Percentiles rank a stretch among this genome's conserved stretches.
These are phyloP conservation scores for Lobosporangium transversale DNA, from an alignment of 192 early-diverging fungal genomes.

Conservation along the genomic window DNA sequence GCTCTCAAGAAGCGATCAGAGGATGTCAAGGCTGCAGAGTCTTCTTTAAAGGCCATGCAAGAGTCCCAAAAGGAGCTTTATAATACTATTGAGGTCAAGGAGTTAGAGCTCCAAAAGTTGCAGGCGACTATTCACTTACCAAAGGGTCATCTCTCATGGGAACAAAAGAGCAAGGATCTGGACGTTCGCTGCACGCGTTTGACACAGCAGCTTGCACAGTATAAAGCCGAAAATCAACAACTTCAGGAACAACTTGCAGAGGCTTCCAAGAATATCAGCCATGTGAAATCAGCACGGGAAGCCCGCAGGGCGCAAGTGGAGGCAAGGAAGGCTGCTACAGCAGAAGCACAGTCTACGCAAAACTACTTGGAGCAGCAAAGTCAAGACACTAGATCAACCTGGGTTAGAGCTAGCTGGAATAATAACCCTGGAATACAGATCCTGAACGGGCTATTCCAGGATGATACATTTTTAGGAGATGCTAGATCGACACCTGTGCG, in stretches of 20 bases:
- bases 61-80: conserved; percentile 18
- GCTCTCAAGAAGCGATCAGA: conserved; percentile 22
- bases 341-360: neutral
- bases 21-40: conserved; percentile 31
- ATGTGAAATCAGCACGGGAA: conserved; percentile 19
- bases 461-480: neutral
- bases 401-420: conserved; percentile 30
- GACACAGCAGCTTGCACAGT: conserved; percentile 26
- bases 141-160: conserved; percentile 25
- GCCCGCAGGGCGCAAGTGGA: conserved; percentile 8
- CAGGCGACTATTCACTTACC: conserved; percentile 39
- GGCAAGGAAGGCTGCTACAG: neutral
- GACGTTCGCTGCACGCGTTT: conserved; percentile 28
- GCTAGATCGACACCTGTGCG: conserved; percentile 5
- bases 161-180: conserved; percentile 41
- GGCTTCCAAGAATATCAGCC: conserved; percentile 29
- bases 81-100: conserved; percentile 38
- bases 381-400: conserved; percentile 33
- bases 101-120: conserved; percentile 26
- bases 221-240: conserved; percentile 37
- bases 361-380: neutral
- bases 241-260: conserved; percentile 43
- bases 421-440: conserved; percentile 24
- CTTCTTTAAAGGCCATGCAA: conserved; percentile 20
- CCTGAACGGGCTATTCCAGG: conserved; percentile 40